Base-by-base conservation (phyloP, 306 rosid genomes). In the Potentilla sterilis region DNA sequence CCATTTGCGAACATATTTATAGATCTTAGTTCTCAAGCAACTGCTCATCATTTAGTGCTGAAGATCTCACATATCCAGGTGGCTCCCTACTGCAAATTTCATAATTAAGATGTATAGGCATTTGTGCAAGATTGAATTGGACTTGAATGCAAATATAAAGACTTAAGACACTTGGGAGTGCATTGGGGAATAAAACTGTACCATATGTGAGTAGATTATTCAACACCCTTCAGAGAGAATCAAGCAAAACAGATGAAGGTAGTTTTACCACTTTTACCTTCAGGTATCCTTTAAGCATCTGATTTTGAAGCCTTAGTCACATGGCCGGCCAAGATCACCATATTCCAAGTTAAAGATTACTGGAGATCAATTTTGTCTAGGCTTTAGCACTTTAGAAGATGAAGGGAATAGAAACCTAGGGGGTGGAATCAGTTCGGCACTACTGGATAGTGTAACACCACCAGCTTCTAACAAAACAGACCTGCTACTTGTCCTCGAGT, bases 301-400 rank as follows among this genome's bases (percentile, higher is more conserved):
- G 67, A 62, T 14, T 62, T 62, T 57, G 34, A 21, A 57, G 63
- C 63, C 63, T 57, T 14, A 28, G 42, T 61, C 40, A 61, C 67
- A 32, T 61, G 42, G 67, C 67, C n/a, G 21, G 67, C 21, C 67
- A 61, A 34, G 7, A 32, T 62, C 67, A 62, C n/a, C 42, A 62
- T 62, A 32, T 32, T 32, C 67, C 41, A 28, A 62, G n/a, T 34
- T 62, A 62, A 62, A 62, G 67, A 34, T 14, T 12, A 6, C 11
- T 32, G 9, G 42, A 14, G 18, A 61, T 61, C n/a, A 15, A 13
- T 32, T 32, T 61, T 61, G 19, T 59, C 66, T 24, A 32, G 66
- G 66, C 40, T 24, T 58, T 59, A 28, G 8, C 16, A 59, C 9
- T 59, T 59, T 1, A 28, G 38, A 28, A 59, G 66, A 59, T 6